These are phyloP conservation scores for Apiospora phragmitis DNA, from an alignment of 2,329 filamentous ascomycete species.

Conservation along the genomic window DNA sequence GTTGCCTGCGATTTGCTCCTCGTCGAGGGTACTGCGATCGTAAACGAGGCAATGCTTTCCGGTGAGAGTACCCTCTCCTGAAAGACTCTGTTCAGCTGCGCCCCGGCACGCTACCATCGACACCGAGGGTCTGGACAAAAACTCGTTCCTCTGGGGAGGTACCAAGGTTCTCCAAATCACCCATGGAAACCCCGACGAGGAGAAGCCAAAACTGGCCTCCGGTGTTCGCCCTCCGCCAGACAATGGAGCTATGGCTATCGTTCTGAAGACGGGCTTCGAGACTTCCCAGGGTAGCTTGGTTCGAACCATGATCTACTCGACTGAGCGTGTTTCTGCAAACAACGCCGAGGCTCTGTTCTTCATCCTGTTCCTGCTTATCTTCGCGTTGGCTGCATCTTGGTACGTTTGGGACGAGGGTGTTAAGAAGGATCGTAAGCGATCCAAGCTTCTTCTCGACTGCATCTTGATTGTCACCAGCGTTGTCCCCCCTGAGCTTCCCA, in stretches of 20 bases:
- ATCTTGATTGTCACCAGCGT: constrained; percentile 97
- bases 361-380: constrained; percentile 93
- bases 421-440: constrained; percentile 89
- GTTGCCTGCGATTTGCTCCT: constrained; percentile 97
- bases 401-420: constrained; percentile 99
- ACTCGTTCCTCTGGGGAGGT: constrained; percentile 92
- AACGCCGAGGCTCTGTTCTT: constrained; percentile 96
- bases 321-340: constrained; percentile 97
- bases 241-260: constrained; percentile 88
- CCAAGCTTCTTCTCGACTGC: constrained; percentile 95
- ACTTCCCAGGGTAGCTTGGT: constrained; percentile 97
- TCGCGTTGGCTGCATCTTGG: constrained; percentile 96
- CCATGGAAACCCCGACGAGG: constrained; percentile 78
- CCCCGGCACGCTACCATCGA: constrained; percentile 78
- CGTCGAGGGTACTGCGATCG: constrained; percentile 92
- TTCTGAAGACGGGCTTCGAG: constrained; percentile 97
- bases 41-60: constrained; percentile 99
- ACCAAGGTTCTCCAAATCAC: constrained; percentile 97
- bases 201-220: constrained; percentile 68
- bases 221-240: constrained; percentile 85
- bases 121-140: constrained; percentile 91
- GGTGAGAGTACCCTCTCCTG: constrained; percentile 92
- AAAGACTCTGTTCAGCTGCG: constrained; percentile 95
- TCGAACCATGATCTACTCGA: constrained; percentile 99
- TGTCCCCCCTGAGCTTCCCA: constrained; percentile 95